Base-by-base conservation (phyloP, 202 grass and related monocot species). In the Carex sylvatica region DNA sequence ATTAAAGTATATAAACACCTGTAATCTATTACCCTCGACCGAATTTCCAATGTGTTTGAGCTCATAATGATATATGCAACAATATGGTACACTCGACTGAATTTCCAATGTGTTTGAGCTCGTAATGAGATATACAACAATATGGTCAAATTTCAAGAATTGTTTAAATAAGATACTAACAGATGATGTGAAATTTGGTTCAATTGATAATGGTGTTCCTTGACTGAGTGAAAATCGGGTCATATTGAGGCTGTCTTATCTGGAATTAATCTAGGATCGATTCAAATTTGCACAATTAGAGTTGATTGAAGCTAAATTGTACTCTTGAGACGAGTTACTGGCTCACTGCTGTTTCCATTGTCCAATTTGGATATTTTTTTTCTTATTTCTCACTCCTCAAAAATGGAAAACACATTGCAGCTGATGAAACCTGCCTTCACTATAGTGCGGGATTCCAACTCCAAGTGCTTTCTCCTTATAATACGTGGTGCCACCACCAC, bases 391-490 rank as follows among this genome's bases (percentile, higher is more conserved):
- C 49, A 55, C 24, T 53, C 15, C 71, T 75, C 28, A 75, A 16
- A 55, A 9, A 61, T 74, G 33, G 40, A 84, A 74, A 67, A 64
- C 51, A 70, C 65, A 79, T 22, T 90, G 79, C 84, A 98, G 95
- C 89, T 98, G 79, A 87, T 98, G 95, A 91, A 91, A 78, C 95
- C 95, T 85, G 87, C 90, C 55, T 98, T 98, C 11, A 74, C 89
- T 61, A 83, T 98, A 72, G 84, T 95, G 10, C 22, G 84, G 68
- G 92, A 93, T 77, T 44, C 86, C 87, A 93, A 82, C 71, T 87
- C 87, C 74, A 98, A 98, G 78, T 87, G 85, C 24, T 86, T 98
- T 87, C 77, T 98, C 64, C 87, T 98, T 72, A 85, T 95, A 63
- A 98, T 98, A 66, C 88, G 95, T 24, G 95, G 95, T n/a, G 92